Percentiles rank a stretch among this genome's conserved stretches.
Evolutionary conservation across 108 stramenopile genomes (phyloP).

Genomic region (Skeletonema tropicum): DNA sequence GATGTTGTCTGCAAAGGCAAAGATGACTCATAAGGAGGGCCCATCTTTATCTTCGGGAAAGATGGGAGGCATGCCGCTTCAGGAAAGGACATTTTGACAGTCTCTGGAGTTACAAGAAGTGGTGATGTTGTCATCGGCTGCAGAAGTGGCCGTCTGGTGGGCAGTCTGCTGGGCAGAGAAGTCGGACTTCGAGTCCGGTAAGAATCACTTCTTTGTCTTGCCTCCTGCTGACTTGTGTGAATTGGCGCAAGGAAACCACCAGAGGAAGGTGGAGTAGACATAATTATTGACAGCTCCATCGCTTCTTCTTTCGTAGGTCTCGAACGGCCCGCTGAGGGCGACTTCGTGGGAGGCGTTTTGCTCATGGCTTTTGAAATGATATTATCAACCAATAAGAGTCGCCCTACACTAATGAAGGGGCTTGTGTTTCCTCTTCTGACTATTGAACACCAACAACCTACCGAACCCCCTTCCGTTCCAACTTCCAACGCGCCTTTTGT

Average conservation of each 20-base stretch:
- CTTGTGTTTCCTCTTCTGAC: too few relatives aligned
- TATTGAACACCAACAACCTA: too few relatives aligned
- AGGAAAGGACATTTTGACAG: neutral
- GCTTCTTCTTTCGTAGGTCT: slow-evolving; percentile 37
- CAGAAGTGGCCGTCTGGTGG: neutral
- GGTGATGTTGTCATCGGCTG: neutral
- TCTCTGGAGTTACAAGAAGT: slow-evolving; percentile 3
- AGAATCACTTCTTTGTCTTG: neutral
- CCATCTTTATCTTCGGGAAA: slow-evolving; percentile 13
- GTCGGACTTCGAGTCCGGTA: neutral
- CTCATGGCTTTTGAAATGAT: neutral
- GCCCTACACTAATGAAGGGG: neutral
- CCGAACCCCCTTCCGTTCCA: too few relatives aligned
- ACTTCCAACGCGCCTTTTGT: neutral
- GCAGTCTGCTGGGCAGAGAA: slow-evolving; percentile 4
- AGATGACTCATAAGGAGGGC: slow-evolving; percentile 28
- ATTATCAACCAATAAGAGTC: neutral
- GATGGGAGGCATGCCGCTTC: neutral
- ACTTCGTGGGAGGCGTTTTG: neutral
- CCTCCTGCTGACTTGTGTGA: neutral
- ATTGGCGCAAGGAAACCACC: neutral
- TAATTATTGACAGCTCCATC: slow-evolving; percentile 17
- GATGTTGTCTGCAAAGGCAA: slow-evolving; percentile 6
- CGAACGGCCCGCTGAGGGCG: neutral
- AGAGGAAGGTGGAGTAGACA: slow-evolving; percentile 25